These are phyloP conservation scores for Lineolata rhizophorae DNA, from an alignment of 495 filamentous ascomycete genomes.

Conservation along the genomic window DNA sequence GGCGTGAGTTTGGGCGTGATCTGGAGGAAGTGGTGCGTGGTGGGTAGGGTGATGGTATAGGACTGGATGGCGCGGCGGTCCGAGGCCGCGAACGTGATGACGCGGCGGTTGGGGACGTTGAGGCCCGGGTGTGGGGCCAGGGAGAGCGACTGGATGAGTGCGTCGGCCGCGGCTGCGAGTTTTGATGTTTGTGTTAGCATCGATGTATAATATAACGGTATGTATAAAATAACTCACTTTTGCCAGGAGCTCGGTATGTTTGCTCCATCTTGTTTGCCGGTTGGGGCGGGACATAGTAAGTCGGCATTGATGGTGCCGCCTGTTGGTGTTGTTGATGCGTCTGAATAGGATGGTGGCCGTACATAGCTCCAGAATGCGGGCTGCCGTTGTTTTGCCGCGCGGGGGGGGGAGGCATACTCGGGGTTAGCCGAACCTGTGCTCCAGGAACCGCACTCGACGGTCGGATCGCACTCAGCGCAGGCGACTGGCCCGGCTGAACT, in stretches of 20 bases:
- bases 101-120: slow-evolving; percentile 22
- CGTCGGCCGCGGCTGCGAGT: slow-evolving; percentile 8
- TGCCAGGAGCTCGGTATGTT: slow-evolving; percentile 5
- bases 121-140: slow-evolving; percentile 44
- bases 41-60: slow-evolving; percentile 39
- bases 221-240: slow-evolving; percentile 6
- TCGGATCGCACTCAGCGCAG: too few relatives aligned
- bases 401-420: slow-evolving; percentile 3
- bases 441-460: too few relatives aligned
- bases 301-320: slow-evolving; percentile 5
- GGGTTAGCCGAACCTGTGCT: too few relatives aligned
- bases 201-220: not conserved
- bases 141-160: slow-evolving; percentile 19
- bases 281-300: slow-evolving; percentile 7
- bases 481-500: slow-evolving; percentile 13
- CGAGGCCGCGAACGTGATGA: slow-evolving; percentile 36
- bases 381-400: slow-evolving; percentile 6
- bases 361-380: slow-evolving; percentile 9
- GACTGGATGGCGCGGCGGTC: slow-evolving; percentile 40
- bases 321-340: slow-evolving; percentile 4
- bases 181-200: slow-evolving; percentile 5
- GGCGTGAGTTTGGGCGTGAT: slow-evolving; percentile 36
- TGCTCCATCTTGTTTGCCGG: slow-evolving; percentile 4
- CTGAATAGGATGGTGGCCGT: too few relatives aligned
- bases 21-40: slow-evolving; percentile 40